Base-by-base conservation (phyloP, 371 early-diverging fungal genomes). In the Mucor velutinosus region DNA sequence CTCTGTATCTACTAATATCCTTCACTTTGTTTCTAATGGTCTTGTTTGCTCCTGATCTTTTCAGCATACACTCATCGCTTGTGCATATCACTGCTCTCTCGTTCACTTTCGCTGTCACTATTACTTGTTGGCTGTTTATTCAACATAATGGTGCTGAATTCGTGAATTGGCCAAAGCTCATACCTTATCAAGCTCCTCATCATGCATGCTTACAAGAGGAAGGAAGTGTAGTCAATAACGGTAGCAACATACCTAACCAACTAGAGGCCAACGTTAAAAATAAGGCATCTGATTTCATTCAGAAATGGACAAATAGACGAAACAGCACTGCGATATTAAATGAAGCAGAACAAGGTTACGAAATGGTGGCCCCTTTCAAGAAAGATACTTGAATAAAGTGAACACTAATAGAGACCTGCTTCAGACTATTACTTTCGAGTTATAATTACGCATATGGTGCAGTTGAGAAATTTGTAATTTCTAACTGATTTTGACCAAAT, bases 101-200 rank as follows among this genome's bases (percentile, higher is more conserved):
- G 0, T 75, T 84, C 47, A 72, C 58, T 11, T 76, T 82, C 68
- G 71, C 84, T 3, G 53, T 74, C 6, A 41, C 67, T 0, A 37
- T 80, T 3, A 69, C 73, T 0, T 67, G 75, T 5, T 75, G 76
- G 69, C 63, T 73, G 14, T 82, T 63, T 65, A 75, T 84, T 39
- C 79, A 74, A 32, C 76, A 76, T 30, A 70, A 82, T 41, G 80
- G 77, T 1, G 53, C 68, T 15, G 66, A 71, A n/a, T 80, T 75
- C 67, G 77, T 84, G 6, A 72, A 84, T 53, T 80, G 81, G 84
- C 84, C 84, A 17, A 71, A 59, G 45, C 64, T 84, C 11, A 55
- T 74, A 10, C 66, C 74, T 4, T 45, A 35, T 25, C 56, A 58
- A 27, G 49, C 17, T 27, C 60, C 60, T 47, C 33, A 23, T 27